phyloP scores from a whole-genome alignment of 2,329 filamentous ascomycete genomes.

The Capronia epimyces region DNA sequence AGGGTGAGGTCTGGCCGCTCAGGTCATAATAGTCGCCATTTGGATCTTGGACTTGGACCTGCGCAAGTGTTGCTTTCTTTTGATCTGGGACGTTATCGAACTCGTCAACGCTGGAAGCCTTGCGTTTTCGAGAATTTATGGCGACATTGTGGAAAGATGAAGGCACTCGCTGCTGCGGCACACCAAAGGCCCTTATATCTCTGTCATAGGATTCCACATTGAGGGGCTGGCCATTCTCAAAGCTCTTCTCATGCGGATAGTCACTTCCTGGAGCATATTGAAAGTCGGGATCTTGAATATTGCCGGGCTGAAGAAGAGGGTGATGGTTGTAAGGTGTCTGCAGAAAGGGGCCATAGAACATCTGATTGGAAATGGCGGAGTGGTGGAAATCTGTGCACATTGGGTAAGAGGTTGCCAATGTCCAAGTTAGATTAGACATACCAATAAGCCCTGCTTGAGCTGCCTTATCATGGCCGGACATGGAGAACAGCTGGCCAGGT shows the following conservation, averaged over 20 bases:
- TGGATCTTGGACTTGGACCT: conserved; percentile 43
- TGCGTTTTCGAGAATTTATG: conserved; percentile 18
- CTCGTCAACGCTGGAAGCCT: conserved; percentile 40
- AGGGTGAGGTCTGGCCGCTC: conserved; percentile 44
- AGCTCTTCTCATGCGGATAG: conserved; percentile 12
- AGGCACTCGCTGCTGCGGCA: conserved; percentile 10
- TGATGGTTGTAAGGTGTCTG: conserved; percentile 20
- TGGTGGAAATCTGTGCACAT: conserved; percentile 11
- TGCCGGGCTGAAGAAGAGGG: conserved; percentile 23
- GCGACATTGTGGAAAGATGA: conserved; percentile 13
- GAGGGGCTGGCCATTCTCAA: conserved; percentile 5
- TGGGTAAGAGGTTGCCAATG: neutral
- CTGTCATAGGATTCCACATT: conserved; percentile 6
- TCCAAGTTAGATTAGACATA: conserved; percentile 6
- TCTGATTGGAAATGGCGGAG: conserved; percentile 14
- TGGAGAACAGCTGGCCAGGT: conserved; percentile 62
- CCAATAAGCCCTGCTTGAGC: conserved; percentile 50
- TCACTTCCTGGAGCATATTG: conserved; percentile 11
- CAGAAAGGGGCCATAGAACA: conserved; percentile 36
- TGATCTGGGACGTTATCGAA: conserved; percentile 44
- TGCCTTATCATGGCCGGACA: conserved; percentile 76
- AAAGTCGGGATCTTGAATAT: conserved; percentile 16
- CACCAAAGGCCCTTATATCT: conserved; percentile 8
- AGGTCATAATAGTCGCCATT: conserved; percentile 51
- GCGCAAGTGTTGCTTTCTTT: conserved; percentile 45